These are phyloP conservation scores for Metschnikowia lunata DNA, from an alignment of 805 yeast genomes.

Conservation along the genomic window DNA sequence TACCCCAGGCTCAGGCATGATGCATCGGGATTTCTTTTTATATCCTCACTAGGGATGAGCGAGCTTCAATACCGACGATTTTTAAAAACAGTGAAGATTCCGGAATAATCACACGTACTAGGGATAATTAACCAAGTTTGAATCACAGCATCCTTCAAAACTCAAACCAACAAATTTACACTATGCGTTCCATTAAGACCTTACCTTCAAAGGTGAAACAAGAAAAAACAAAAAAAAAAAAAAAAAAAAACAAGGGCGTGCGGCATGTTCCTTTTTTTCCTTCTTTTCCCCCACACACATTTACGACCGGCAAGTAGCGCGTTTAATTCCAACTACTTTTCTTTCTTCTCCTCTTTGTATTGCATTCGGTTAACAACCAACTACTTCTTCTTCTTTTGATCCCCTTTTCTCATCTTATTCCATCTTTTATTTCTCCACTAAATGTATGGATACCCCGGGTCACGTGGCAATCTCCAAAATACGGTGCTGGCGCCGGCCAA, in stretches of 20 bases:
- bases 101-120: no score
- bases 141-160: no score
- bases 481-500: conserved; percentile 32
- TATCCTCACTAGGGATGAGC: no score
- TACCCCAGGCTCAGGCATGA: no score
- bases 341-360: neutral
- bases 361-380: neutral
- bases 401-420: neutral
- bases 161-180: no score
- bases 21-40: no score
- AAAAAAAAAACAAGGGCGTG: neutral
- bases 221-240: neutral
- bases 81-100: no score
- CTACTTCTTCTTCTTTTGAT: neutral
- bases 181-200: no score
- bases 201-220: neutral
- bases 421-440: neutral
- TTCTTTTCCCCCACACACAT: neutral
- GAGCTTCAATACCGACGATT: no score
- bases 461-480: conserved; percentile 12
- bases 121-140: no score
- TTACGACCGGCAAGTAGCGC: neutral
- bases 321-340: neutral
- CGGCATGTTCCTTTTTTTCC: no score
- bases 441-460: conserved; percentile 17